Percentiles rank a stretch among this genome's conserved stretches.
Conservation (phyloP, 345 rosid genomes). For the Dimocarpus longan region DNA sequence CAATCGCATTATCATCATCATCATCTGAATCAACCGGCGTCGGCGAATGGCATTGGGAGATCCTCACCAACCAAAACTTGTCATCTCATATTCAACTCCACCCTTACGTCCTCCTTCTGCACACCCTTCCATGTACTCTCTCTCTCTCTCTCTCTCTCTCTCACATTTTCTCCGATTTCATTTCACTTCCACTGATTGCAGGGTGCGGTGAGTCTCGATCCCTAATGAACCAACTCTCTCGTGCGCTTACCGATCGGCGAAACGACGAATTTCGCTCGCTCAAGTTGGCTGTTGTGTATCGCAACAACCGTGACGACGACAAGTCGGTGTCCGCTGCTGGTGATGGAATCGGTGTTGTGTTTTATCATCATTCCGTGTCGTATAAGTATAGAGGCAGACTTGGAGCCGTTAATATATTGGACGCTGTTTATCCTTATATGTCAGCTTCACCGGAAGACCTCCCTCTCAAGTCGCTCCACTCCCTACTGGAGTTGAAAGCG, state of each 20-base stretch:
- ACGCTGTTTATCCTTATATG: constrained; percentile 55
- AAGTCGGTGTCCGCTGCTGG: constrained; percentile 68
- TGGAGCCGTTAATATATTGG: constrained; percentile 58
- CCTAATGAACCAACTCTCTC: constrained; percentile 60
- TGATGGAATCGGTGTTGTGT: constrained; percentile 52
- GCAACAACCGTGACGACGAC: constrained; percentile 70
- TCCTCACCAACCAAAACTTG: constrained; percentile 69
- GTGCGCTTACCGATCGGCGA: constrained; percentile 30
- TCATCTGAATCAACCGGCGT: constrained; percentile 22
- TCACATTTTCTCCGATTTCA: neutral
- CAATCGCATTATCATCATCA: neutral
- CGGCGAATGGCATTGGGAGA: constrained; percentile 74
- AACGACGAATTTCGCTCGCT: constrained; percentile 47
- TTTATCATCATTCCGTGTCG: constrained; percentile 63
- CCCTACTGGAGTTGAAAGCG: constrained; percentile 49
- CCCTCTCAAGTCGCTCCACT: constrained; percentile 48
- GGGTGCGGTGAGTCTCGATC: constrained; percentile 96
- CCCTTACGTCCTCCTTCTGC: constrained; percentile 69
- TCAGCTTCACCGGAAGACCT: constrained; percentile 50
- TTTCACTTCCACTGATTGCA: constrained; percentile 20
- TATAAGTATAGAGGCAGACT: constrained; percentile 71
- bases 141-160: neutral
- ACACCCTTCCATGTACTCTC: constrained; percentile 72
- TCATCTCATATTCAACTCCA: constrained; percentile 84
- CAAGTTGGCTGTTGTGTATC: constrained; percentile 59